These are phyloP conservation scores for Penicillium canescens DNA, from an alignment of 495 filamentous ascomycete genomes.

Conservation along the genomic window DNA sequence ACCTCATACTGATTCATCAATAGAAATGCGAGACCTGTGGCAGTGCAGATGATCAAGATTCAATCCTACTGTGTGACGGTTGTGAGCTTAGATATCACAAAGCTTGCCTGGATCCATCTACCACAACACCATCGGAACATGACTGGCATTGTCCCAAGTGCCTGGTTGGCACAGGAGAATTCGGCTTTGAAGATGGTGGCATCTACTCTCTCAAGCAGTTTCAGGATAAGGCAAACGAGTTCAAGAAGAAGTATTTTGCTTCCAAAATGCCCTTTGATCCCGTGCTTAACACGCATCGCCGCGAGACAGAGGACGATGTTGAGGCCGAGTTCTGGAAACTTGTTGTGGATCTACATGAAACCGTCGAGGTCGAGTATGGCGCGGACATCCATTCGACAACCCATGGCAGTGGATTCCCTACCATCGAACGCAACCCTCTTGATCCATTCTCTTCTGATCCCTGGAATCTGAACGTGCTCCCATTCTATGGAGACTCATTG, in stretches of 20 bases:
- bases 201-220: constrained; percentile 96
- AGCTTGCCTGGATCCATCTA: constrained; percentile 81
- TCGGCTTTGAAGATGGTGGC: constrained; percentile 96
- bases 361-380: constrained; percentile 96
- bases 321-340: constrained; percentile 97
- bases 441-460: constrained; percentile 84
- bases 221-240: constrained; percentile 91
- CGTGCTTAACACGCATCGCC: constrained; percentile 71
- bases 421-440: constrained; percentile 84
- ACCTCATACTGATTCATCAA: constrained; percentile 9
- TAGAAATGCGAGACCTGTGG: constrained; percentile 89
- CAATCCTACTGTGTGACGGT: constrained; percentile 84
- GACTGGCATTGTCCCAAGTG: constrained; percentile 98
- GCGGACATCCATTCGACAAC: constrained; percentile 99
- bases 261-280: constrained; percentile 89
- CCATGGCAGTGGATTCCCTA: constrained; percentile 96
- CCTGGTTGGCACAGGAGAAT: constrained; percentile 93
- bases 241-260: constrained; percentile 92
- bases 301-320: constrained; percentile 92
- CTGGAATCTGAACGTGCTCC: constrained; percentile 96
- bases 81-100: constrained; percentile 91
- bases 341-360: constrained; percentile 89
- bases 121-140: constrained; percentile 74
- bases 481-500: constrained; percentile 85
- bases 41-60: constrained; percentile 69